Evolutionary conservation across 176 grass and related monocot genomes (phyloP), one percentile per base, ranked within the genome.

Genomic region (Puccinellia tenuiflora): DNA sequence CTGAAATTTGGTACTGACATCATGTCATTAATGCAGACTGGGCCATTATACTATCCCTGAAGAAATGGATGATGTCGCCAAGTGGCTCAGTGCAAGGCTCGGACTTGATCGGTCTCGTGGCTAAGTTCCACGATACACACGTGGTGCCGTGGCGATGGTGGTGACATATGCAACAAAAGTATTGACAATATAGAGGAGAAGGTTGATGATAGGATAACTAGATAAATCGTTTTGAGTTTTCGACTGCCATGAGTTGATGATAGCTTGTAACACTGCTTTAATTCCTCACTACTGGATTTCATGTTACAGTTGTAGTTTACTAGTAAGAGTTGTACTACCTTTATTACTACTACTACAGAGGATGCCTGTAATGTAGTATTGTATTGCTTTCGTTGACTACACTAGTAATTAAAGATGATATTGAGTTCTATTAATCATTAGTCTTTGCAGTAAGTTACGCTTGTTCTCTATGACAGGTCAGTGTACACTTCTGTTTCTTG

Each of bases 41-140:
- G 97, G 93, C 48, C 93, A 99, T 82, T 92, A 94, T 68, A 99
- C 91, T 20, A 87, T 96, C 33, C 97, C 97, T 66, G 97, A 99
- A 87, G 97, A 99, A 79, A 96, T 99, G 97, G 93, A 94, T 30
- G 87, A 90, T 62, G 93, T 99, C 17, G 84, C 89, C 91, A 96
- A 90, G 77, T 98, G 96, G 96, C 93, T 96, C 35, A 69, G 85
- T n/a, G 88, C 89, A 73, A 78, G 77, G 61, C 62, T 98, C 43
- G 91, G 93, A 30, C 89, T 95, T 18, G 91, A 98, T 16, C 79
- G 93, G 45, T 87, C 86, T 13, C 83, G 83, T 10, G 75, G 80
- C 30, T 90, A 75, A 90, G 42, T 61, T n/a, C 4, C 9, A 81
- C 71, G 40, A 77, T 54, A 64, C 14, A 45, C 5, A 31, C 17